phyloP scores from a whole-genome alignment of 1,284 basidiomycete genomes.

The Cryptococcus sp. region DNA sequence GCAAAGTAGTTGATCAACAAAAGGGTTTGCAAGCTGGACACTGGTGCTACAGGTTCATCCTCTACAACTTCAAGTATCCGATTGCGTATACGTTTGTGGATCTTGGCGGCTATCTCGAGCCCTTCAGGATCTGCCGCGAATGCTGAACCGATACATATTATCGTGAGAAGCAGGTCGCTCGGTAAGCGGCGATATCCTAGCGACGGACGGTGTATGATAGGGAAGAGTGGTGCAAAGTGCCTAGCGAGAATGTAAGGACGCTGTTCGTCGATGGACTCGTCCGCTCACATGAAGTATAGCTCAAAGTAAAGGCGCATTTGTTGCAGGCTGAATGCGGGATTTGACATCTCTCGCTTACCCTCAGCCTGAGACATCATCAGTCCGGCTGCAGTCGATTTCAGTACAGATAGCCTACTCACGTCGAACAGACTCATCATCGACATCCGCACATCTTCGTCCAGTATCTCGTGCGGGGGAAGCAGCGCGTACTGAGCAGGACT shows the following conservation, averaged over 20 bases:
- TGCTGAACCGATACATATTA: constrained; percentile 30
- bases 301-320: constrained; percentile 32
- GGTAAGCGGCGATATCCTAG: constrained; percentile 25
- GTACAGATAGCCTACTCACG: constrained; percentile 7
- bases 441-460: constrained; percentile 11
- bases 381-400: too few species aligned
- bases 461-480: constrained; percentile 3
- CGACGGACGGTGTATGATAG: constrained; percentile 31
- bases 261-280: neutral
- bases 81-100: constrained; percentile 24
- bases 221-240: constrained; percentile 32
- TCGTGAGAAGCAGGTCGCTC: constrained; percentile 28
- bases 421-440: constrained; percentile 20
- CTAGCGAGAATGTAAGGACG: constrained; percentile 7
- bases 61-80: constrained; percentile 31
- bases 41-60: constrained; percentile 23
- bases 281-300: constrained; percentile 31
- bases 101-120: constrained; percentile 17
- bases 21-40: constrained; percentile 24
- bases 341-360: constrained; percentile 2
- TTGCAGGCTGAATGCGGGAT: constrained; percentile 13
- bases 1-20: constrained; percentile 33
- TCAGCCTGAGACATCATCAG: constrained; percentile 1
- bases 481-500: neutral
- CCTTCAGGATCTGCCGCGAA: constrained; percentile 25